phyloP scores from a whole-genome alignment of 1,139 yeast species.

The Lodderomyces metapsilosis region DNA sequence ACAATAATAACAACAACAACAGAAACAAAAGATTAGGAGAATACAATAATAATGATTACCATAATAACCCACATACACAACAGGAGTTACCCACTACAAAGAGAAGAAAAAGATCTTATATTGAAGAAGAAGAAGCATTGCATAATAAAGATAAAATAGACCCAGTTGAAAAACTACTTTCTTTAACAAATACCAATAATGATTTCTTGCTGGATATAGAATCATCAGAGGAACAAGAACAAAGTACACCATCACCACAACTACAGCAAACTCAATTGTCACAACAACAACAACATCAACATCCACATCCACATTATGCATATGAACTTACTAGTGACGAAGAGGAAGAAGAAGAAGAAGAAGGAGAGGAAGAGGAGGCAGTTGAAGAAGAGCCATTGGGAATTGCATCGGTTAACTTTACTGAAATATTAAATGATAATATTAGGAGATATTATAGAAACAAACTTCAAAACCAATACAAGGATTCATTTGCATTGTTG shows the following conservation, averaged over 20 bases:
- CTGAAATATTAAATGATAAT: slow-evolving; percentile 41
- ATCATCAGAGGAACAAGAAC: neutral
- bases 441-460: slow-evolving; percentile 32
- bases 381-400: slow-evolving; percentile 13
- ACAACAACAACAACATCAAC: neutral
- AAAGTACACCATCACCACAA: neutral
- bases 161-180: slow-evolving; percentile 45
- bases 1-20: slow-evolving; percentile 8
- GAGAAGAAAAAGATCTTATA: slow-evolving; percentile 17
- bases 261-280: too few relatives aligned
- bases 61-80: too few relatives aligned
- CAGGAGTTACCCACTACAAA: slow-evolving; percentile 10
- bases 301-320: slow-evolving; percentile 3
- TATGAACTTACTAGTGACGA: neutral
- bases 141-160: slow-evolving; percentile 34
- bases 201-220: slow-evolving; percentile 16
- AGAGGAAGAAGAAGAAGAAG: slow-evolving; percentile 9
- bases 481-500: slow-evolving; percentile 33
- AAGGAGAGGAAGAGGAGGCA: slow-evolving; percentile 8
- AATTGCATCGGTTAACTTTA: slow-evolving; percentile 33
- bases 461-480: slow-evolving; percentile 13
- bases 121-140: slow-evolving; percentile 15
- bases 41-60: too few relatives aligned
- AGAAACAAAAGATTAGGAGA: too few relatives aligned
- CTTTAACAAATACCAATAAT: slow-evolving; percentile 31